Conservation (phyloP, 805 yeast species). For the Sugiyamaella valdiviana region DNA sequence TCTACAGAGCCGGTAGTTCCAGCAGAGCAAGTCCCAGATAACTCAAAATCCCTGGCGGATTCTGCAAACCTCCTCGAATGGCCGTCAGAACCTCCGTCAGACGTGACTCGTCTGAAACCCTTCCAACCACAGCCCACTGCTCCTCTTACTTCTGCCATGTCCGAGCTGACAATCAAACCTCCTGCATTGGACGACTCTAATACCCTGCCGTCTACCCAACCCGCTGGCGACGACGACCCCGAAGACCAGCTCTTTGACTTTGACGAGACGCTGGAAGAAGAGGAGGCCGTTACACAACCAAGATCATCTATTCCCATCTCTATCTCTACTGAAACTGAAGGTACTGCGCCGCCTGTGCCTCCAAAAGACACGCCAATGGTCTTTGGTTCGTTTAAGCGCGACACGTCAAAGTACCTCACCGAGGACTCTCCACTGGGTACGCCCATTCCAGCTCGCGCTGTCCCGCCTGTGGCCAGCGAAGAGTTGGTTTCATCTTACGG, state of each 20-base stretch:
- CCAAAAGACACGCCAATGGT: conserved; percentile 1
- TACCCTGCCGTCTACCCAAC: background rate
- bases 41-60: background rate
- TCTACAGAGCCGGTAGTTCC: background rate
- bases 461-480: background rate
- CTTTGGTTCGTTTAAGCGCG: conserved; percentile 2
- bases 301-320: background rate
- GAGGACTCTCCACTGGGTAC: conserved; percentile 5
- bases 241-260: conserved; percentile 21
- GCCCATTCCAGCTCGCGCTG: background rate
- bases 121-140: background rate
- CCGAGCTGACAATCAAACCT: background rate
- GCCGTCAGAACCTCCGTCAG: conserved; percentile 1
- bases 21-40: background rate
- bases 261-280: conserved; percentile 17
- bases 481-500: conserved; percentile 10
- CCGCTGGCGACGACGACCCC: conserved; percentile 5
- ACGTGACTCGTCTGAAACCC: background rate
- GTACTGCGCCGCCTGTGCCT: background rate
- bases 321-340: background rate
- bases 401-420: conserved; percentile 5
- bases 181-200: background rate
- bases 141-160: background rate
- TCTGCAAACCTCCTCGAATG: conserved; percentile 2
- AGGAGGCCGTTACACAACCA: background rate